Conservation (phyloP, 2,329 filamentous ascomycete species). For the Claviceps spartinae region DNA sequence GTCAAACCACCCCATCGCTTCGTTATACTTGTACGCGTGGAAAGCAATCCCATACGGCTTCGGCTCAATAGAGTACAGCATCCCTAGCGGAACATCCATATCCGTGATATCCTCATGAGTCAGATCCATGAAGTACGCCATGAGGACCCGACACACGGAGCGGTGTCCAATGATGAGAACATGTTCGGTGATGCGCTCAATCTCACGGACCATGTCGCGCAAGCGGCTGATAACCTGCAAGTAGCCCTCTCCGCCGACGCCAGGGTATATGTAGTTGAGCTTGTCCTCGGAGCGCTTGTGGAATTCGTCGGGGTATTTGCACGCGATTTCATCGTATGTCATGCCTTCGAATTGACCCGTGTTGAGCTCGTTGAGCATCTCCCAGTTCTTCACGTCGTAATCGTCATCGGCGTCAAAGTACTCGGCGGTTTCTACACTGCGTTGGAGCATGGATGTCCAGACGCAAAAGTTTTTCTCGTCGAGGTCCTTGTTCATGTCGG, state of each 20-base stretch:
- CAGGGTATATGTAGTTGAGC: slow-evolving; percentile 91
- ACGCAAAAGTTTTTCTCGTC: slow-evolving; percentile 89
- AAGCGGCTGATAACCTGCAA: slow-evolving; percentile 93
- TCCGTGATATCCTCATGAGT: slow-evolving; percentile 86
- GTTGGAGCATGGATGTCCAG: slow-evolving; percentile 94
- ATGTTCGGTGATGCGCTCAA: slow-evolving; percentile 94
- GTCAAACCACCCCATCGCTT: slow-evolving; percentile 65
- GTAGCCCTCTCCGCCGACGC: slow-evolving; percentile 90
- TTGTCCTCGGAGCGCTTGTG: slow-evolving; percentile 70
- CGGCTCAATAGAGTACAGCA: slow-evolving; percentile 88
- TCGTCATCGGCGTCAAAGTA: slow-evolving; percentile 86
- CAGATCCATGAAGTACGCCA: slow-evolving; percentile 93
- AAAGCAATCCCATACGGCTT: slow-evolving; percentile 98
- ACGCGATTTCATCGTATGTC: slow-evolving; percentile 81
- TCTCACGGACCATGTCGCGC: slow-evolving; percentile 88
- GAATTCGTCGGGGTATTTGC: slow-evolving; percentile 71
- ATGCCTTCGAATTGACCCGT: slow-evolving; percentile 86
- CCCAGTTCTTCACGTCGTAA: slow-evolving; percentile 93
- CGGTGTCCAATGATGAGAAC: slow-evolving; percentile 86
- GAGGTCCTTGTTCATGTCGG: slow-evolving; percentile 57
- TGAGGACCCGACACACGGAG: slow-evolving; percentile 78
- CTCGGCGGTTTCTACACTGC: slow-evolving; percentile 75
- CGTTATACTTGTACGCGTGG: slow-evolving; percentile 86
- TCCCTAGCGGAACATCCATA: slow-evolving; percentile 83
- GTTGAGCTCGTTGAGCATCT: slow-evolving; percentile 94